phyloP scores from a whole-genome alignment of 2,329 filamentous ascomycete species.

The Claviceps africana region DNA sequence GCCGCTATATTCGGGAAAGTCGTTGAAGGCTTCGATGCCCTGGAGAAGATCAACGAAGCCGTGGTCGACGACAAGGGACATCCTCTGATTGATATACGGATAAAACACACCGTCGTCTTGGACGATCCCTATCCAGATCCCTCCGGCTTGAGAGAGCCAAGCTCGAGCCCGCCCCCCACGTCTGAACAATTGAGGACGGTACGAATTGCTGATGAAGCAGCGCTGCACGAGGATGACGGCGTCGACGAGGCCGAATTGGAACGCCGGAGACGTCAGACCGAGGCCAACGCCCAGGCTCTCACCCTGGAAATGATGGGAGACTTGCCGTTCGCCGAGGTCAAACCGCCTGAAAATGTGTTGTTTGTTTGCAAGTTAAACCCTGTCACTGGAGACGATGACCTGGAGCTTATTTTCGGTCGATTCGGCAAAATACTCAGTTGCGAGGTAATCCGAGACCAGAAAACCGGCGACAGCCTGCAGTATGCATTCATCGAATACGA shows the following conservation, averaged over 20 bases:
- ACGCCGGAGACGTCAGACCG: conserved; percentile 67
- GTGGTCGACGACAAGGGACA: conserved; percentile 78
- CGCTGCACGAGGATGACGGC: conserved; percentile 56
- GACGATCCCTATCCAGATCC: conserved; percentile 90
- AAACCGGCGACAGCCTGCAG: conserved; percentile 87
- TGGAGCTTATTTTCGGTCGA: conserved; percentile 90
- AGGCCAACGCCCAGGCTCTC: conserved; percentile 84
- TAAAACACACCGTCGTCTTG: conserved; percentile 81
- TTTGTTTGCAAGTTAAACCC: conserved; percentile 99
- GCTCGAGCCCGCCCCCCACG: conserved; percentile 65
- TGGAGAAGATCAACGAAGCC: conserved; percentile 85
- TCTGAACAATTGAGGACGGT: conserved; percentile 82
- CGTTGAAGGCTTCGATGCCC: conserved; percentile 84
- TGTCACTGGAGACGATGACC: conserved; percentile 84
- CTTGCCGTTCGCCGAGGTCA: conserved; percentile 91
- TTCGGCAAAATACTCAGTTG: conserved; percentile 93
- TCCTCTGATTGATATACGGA: conserved; percentile 85
- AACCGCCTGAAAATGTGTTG: conserved; percentile 89
- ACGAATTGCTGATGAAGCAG: conserved; percentile 79
- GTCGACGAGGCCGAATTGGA: conserved; percentile 68
- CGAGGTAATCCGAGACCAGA: conserved; percentile 87
- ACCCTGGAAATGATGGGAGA: conserved; percentile 98
- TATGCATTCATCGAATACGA: conserved; percentile 98
- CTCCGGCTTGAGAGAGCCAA: conserved; percentile 58
- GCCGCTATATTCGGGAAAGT: conserved; percentile 93